A percentile compares a stretch with the other conserved stretches of the same genome.
These are phyloP conservation scores for Mycena vulgaris DNA, from an alignment of 768 basidiomycete species.

Conservation along the genomic window DNA sequence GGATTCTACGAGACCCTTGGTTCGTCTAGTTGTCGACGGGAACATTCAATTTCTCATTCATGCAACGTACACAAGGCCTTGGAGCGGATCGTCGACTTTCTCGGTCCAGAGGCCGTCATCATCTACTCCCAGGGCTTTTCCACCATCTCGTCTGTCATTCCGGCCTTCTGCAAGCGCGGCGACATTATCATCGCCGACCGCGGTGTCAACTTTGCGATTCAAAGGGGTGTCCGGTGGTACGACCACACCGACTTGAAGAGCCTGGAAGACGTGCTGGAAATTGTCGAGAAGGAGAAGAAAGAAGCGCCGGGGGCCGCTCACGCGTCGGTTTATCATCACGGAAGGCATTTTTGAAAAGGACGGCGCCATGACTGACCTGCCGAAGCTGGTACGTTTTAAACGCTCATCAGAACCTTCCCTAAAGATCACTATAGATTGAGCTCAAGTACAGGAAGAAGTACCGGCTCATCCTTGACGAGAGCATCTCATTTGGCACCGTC, in stretches of 20 bases:
- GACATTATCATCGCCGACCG: conserved; percentile 99
- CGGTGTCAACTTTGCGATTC: conserved; percentile 95
- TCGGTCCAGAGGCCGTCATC: conserved; percentile 91
- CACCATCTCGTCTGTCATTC: conserved; percentile 93
- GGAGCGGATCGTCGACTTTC: conserved; percentile 92
- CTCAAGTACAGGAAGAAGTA: conserved; percentile 97
- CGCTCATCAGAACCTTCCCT: conserved; percentile 6
- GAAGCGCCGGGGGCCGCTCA: conserved; percentile 86
- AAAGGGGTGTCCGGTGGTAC: conserved; percentile 96
- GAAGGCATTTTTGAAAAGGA: conserved; percentile 98
- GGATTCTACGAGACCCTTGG: conserved; percentile 98
- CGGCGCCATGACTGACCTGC: conserved; percentile 92
- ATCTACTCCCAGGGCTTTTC: conserved; percentile 96
- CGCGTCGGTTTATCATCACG: conserved; percentile 94
- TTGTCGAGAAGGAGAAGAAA: conserved; percentile 90
- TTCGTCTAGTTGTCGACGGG: conserved; percentile 48
- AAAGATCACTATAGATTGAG: conserved; percentile 75
- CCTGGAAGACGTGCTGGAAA: conserved; percentile 90
- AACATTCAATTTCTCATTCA: conserved; percentile 17
- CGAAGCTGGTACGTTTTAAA: conserved; percentile 80
- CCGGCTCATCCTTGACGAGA: conserved; percentile 94
- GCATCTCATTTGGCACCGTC: conserved; percentile 92
- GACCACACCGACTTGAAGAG: conserved; percentile 96
- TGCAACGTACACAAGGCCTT: conserved; percentile 90
- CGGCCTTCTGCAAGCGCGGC: conserved; percentile 97